Base-by-base conservation (phyloP, 768 basidiomycete species). In the Boletus pseudopeckii region DNA sequence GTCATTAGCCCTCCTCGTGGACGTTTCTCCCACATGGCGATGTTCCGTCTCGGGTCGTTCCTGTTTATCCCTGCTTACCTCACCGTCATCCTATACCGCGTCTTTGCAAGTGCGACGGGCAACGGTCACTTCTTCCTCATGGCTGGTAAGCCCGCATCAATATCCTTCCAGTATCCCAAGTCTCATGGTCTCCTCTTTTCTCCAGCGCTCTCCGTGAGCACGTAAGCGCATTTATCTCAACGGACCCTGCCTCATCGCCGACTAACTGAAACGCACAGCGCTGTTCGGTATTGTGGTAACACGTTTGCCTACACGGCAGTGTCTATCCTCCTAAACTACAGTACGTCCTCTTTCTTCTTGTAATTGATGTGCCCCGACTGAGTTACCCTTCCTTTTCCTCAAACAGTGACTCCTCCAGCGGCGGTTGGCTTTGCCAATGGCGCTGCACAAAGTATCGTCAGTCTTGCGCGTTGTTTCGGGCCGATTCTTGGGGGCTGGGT, bases 351-450 rank as follows among this genome's bases (percentile, higher is more conserved):
- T 47, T 5, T 38, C 30, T 28, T 18, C 33, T 18, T 9, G 26
- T 51, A 30, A 44, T 26, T 34, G 56, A 38, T 14, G 10, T 33
- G 33, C 48, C 52, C 28, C n/a, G 15, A 46, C 22, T 41, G 5
- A 28, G 44, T 26, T 44, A 6, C 3, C n/a, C 28, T 33, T 18
- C 4, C 24, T 30, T 53, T 38, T 6, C 40, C 26, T 32, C 15
- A 38, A 59, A 52, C 54, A 93, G 91, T 96, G 89, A 92, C 94
- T 0, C 94, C 96, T 2, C 92, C 94, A 1, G 79, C 80, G 37
- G 84, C 92, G 8, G 84, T 98, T 38, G 92, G 93, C 7, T 83
- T 92, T 54, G 92, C 96, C 10, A 99, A 98, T 65, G 97, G 96
- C 17, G 84, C 96, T 20, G 97, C 94, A 0, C 97, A 99, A 71